These are phyloP conservation scores for Tuber magnatum DNA, from an alignment of 495 filamentous ascomycete species.

Conservation along the genomic window DNA sequence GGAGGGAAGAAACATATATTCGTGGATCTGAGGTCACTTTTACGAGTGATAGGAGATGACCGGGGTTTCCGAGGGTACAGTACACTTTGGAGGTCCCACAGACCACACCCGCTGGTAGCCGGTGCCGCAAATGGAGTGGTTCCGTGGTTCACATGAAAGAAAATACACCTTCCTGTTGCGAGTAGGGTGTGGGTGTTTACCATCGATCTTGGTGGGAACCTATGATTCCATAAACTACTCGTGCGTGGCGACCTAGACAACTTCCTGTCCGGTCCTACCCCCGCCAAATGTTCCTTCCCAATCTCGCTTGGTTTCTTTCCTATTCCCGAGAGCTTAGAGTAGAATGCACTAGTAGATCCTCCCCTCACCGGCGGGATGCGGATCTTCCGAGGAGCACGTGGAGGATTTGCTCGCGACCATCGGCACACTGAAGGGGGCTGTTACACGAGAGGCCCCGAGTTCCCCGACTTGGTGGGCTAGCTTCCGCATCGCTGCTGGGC, in stretches of 20 bases:
- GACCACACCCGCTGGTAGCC: not conserved
- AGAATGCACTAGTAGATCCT: conserved; percentile 48
- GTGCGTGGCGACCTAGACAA: conserved; percentile 43
- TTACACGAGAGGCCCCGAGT: no score
- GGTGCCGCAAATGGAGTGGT: no score
- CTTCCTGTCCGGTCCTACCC: conserved; percentile 44
- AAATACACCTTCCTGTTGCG: not conserved
- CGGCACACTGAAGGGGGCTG: no score
- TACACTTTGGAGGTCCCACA: not conserved
- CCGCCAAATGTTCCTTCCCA: conserved; percentile 42
- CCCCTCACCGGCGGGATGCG: conserved; percentile 15
- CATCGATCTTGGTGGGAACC: no score
- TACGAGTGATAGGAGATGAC: not conserved
- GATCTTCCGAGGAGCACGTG: no score
- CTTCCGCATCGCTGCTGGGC: no score
- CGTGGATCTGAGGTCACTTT: no score
- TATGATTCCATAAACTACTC: not conserved
- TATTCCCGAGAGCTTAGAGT: conserved; percentile 46
- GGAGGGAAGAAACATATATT: no score
- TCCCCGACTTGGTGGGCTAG: no score
- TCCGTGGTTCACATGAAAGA: not conserved
- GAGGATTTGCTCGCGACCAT: no score
- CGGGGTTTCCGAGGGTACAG: not conserved
- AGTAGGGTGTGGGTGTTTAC: not conserved
- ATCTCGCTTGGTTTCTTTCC: conserved; percentile 43